Evolutionary conservation across 2,329 filamentous ascomycete species (phyloP), one percentile per base, ranked within the genome.

Genomic region (Ambrosiella xylebori): DNA sequence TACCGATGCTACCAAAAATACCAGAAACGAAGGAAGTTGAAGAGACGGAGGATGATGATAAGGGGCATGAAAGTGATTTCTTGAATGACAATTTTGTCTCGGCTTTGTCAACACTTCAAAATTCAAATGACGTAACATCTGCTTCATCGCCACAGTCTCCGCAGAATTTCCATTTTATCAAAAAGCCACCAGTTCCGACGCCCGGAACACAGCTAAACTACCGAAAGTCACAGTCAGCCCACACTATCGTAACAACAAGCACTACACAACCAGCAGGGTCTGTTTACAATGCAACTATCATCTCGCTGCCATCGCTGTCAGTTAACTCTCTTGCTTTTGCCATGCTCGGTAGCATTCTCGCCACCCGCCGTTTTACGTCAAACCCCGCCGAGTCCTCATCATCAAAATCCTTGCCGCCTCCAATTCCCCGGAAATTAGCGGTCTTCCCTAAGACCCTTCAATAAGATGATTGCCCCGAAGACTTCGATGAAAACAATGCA

Each of bases 281-380:
- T 27, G 3, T 27, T 4, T 27, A 27, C 27, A 27, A 27, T 27
- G 27, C 27, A 27, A 27, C 27, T 27, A 27, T 27, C 27, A 27
- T 27, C 27, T 5, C 39, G 19, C 15, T 41, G 64, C 66, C 70
- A 12, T 70, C 65, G 56, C 73, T 82, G 36, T 76, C 77, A 0
- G 74, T 86, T 8, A 77, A 83, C 60, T 81, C 81, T 0, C 76
- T 90, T 7, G 82, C 85, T 11, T 80, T 80, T 64, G 86, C 86
- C 62, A 88, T 90, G 59, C 77, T 90, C 64, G 86, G 85, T 1
- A 82, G 85, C 1, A 85, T 82, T 27, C 73, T 90, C 0, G 86
- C 86, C 4, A 80, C 84, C 0, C 75, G 81, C 1, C 79, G 81
- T 62, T 71, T 70, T 57, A 72, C 67, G 56, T 73, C 67, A 51